These are phyloP conservation scores for Raphanus sativus DNA, from an alignment of 345 rosid species.

Conservation along the genomic window DNA sequence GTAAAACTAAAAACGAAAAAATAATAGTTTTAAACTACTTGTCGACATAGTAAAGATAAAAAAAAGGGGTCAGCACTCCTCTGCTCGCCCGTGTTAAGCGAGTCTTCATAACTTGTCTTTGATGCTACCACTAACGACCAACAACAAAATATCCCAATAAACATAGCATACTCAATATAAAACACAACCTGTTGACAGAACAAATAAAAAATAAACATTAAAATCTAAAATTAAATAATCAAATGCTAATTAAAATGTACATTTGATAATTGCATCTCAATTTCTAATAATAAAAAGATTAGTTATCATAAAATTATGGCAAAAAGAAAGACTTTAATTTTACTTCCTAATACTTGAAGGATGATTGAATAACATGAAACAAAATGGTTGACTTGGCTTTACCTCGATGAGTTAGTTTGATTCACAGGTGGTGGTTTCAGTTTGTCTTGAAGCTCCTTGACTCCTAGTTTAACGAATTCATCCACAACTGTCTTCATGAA, in stretches of 20 bases:
- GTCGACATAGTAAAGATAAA: background rate
- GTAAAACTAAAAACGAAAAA: background rate
- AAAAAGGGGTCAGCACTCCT: background rate
- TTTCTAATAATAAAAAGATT: too few relatives aligned
- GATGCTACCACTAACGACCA: background rate
- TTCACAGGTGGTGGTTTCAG: conserved; percentile 4
- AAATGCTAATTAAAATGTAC: background rate
- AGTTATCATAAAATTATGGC: too few relatives aligned
- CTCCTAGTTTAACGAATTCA: conserved; percentile 54
- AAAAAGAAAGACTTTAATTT: too few relatives aligned
- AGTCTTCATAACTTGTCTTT: background rate
- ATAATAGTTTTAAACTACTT: background rate
- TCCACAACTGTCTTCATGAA: conserved; percentile 41
- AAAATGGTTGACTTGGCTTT: conserved; percentile 30
- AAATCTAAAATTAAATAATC: background rate
- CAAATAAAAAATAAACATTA: background rate
- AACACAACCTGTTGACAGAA: background rate
- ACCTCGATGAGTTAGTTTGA: conserved; percentile 25
- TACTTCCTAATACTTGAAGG: background rate
- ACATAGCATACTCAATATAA: background rate
- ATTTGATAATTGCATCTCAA: too few relatives aligned
- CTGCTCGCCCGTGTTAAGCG: background rate
- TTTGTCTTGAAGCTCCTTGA: conserved; percentile 28
- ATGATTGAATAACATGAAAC: background rate
- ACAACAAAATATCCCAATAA: background rate